Base-by-base conservation (phyloP, 2,329 filamentous ascomycete species). In the Diaporthe sp. region DNA sequence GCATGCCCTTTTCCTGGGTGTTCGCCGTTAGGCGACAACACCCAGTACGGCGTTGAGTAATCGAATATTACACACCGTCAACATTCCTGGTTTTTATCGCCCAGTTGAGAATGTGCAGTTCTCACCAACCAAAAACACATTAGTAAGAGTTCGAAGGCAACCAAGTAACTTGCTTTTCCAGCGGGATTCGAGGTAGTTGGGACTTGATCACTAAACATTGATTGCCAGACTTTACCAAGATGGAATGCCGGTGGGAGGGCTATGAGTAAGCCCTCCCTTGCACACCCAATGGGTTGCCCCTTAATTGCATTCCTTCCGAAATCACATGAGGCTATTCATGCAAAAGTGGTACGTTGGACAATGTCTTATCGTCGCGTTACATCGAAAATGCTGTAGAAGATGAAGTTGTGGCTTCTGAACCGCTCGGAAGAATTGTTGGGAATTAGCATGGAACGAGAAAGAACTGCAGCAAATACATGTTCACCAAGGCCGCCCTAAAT, bases 181-280 rank as follows among this genome's bases (percentile, higher is more conserved):
- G 42, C 22, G 0, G 42, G 42, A 2, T n/a, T 25, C 15, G n/a
- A 49, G 49, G 61, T 34, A 17, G 55, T 22, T 58, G 28, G 25
- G 28, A 34, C 5, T 15, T 49, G 61, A 67, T 67, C 61, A 67
- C 61, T 67, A 67, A 65, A 67, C 61, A 67, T 67, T 25, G 1
- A 37, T 17, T 37, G 1, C 3, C 19, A 49, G 19, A 15, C 34
- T 5, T 13, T 12, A 15, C 59, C 13, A 19, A 28, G 1, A 22
- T 0, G 58, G 58, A 31, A 49, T 25, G 25, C 17, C 15, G 39
- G 25, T 28, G 6, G 2, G 3, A 65, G 39, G 59, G 59, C 59
- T 46, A 31, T 67, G 42, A 67, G 61, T 67, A 67, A 67, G 61
- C 61, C 9, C 12, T 49, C 25, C 17, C 42, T 67, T 34, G 28